A percentile compares a stretch with the other conserved stretches of the same genome.
Evolutionary conservation across 2,329 filamentous ascomycete genomes (phyloP).

Genomic region (Coleophoma cylindrospora): DNA sequence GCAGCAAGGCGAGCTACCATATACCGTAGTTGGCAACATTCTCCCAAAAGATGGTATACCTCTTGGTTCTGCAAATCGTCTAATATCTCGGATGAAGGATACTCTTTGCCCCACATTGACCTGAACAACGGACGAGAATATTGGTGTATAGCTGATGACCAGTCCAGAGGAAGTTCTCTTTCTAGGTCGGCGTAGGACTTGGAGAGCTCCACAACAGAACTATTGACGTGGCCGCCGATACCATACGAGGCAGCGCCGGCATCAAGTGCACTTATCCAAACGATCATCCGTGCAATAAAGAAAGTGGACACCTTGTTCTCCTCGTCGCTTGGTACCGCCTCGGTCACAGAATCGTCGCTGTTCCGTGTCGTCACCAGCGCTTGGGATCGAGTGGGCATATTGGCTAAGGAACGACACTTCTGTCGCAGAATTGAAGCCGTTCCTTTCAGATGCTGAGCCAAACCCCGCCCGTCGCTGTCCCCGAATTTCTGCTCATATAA

Average conservation of each 20-base stretch:
- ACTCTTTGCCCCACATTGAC: conserved; percentile 27
- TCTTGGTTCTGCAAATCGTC: conserved; percentile 31
- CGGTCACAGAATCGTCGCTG: background rate
- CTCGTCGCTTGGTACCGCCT: background rate
- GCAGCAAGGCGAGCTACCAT: conserved; percentile 25
- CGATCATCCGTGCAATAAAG: conserved; percentile 28
- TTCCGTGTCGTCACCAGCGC: background rate
- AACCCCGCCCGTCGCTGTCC: conserved; percentile 25
- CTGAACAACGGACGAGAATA: conserved; percentile 29
- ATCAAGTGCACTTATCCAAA: conserved; percentile 29
- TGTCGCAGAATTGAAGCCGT: conserved; percentile 26
- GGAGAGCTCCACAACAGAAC: conserved; percentile 11
- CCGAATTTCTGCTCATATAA: conserved; percentile 33
- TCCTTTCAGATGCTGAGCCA: conserved; percentile 27
- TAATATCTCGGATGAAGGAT: conserved; percentile 28
- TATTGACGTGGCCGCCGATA: conserved; percentile 27
- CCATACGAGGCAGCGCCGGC: conserved; percentile 26
- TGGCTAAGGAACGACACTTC: conserved; percentile 7
- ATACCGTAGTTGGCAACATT: conserved; percentile 26
- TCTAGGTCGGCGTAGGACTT: conserved; percentile 11
- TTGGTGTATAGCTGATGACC: conserved; percentile 24
- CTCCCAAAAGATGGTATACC: conserved; percentile 25
- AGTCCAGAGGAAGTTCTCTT: conserved; percentile 2
- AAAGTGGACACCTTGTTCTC: conserved; percentile 18
- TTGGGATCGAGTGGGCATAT: conserved; percentile 1